Conservation (phyloP, 2,329 filamentous ascomycete genomes). For the Alternaria consortialis region DNA sequence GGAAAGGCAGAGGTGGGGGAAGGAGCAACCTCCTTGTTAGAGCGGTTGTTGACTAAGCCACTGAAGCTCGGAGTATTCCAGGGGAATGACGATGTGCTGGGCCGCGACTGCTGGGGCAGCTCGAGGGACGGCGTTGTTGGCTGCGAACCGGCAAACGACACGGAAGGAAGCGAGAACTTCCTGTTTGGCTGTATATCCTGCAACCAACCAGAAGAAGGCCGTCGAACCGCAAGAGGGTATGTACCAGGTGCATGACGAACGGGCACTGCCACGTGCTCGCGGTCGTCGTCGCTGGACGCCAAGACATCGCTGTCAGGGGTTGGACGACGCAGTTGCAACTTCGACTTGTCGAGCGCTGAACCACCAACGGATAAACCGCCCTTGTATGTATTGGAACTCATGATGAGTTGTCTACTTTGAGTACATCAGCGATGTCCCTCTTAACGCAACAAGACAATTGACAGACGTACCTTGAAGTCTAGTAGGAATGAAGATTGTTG, state of each 20-base stretch:
- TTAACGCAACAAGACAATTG: not conserved
- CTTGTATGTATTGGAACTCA: constrained; percentile 42
- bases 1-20: constrained; percentile 45
- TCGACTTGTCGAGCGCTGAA: constrained; percentile 70
- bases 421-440: constrained; percentile 14
- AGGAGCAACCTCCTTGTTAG: constrained; percentile 45
- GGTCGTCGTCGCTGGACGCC: constrained; percentile 93
- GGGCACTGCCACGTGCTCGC: constrained; percentile 61
- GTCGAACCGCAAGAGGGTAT: constrained; percentile 35
- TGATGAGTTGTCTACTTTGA: constrained; percentile 22
- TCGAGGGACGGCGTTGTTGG: constrained; percentile 82
- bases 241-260: constrained; percentile 31
- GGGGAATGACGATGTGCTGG: constrained; percentile 55
- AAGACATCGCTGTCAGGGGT: constrained; percentile 95
- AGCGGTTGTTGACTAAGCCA: constrained; percentile 26
- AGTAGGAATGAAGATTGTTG: not conserved
- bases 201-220: constrained; percentile 68
- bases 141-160: constrained; percentile 80
- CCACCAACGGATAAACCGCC: constrained; percentile 40
- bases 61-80: constrained; percentile 53
- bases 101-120: constrained; percentile 53
- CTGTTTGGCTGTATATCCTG: constrained; percentile 77
- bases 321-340: constrained; percentile 74
- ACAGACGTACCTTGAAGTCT: constrained; percentile 26
- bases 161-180: constrained; percentile 75